Evolutionary conservation across 495 filamentous ascomycete genomes (phyloP), one percentile per base, ranked within the genome.

Genomic region (Penicillium dipodomyicola): DNA sequence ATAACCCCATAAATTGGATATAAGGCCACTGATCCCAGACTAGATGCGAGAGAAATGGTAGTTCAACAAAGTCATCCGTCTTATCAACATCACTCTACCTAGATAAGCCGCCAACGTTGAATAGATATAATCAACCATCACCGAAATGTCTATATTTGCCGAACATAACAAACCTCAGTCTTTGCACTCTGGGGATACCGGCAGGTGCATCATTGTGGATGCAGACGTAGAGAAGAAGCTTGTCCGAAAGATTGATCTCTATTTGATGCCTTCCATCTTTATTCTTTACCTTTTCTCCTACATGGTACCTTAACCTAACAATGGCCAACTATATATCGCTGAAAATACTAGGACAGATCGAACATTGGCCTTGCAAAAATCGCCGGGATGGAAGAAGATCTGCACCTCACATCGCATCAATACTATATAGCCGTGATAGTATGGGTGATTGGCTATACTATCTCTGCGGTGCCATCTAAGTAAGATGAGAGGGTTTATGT

Each of bases 261-360:
- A 65, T 41, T 72, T 82, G 33, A 70, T 82, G 70, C 76, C 76
- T 35, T 71, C 68, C 6, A 65, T 80, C 29, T 81, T 76, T 67
- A 41, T 72, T 37, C 79, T 80, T 76, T 81, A 81, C 49, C 73
- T 79, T 52, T 62, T 83, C 10, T 77, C 77, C 49, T 77, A 74
- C 39, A 61, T 79, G 50, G 80, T 42, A 17, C 0, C 3, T 41
- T 20, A 42, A 17, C 10, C 19, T 19, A 10, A 3, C 40, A 17
- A 42, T 42, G 20, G n/a, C 40, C 40, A 19, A 20, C 7, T 12
- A 22, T 11, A 9, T 19, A 6, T 3, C 17, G n/a, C 40, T 42
- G 22, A 42, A 20, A 42, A 12, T 17, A 42, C n/a, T 20, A 42
- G 40, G 40, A 42, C 19, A 29, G 23, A 10, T 17, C 4, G 3